A percentile compares a stretch with the other conserved stretches of the same genome.
Conservation (phyloP, 176 grass and related monocot genomes). For the Ananas comosus region DNA sequence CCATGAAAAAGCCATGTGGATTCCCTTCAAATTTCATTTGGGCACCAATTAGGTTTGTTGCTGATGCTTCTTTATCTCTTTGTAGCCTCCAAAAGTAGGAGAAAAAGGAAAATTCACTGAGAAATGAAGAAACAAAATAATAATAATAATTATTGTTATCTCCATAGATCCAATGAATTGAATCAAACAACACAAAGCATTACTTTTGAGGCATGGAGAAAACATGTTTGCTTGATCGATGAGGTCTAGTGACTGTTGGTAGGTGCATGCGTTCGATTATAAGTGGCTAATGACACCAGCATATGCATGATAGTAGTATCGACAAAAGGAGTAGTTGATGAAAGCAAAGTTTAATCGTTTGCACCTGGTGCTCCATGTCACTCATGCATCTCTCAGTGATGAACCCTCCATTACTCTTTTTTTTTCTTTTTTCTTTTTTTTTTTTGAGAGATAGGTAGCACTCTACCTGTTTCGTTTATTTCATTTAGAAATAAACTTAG, state of each 20-base stretch:
- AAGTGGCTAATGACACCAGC: neutral
- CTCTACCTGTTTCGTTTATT: too few species aligned
- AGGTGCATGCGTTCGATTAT: slow-evolving; percentile 11
- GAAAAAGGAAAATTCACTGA: neutral
- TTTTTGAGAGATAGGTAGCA: too few species aligned
- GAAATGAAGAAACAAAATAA: neutral
- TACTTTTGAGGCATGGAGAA: neutral
- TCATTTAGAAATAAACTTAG: too few species aligned
- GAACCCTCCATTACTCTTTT: too few species aligned
- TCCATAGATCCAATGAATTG: neutral
- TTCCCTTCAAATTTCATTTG: slow-evolving; percentile 12
- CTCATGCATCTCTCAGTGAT: too few species aligned
- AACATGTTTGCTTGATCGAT: neutral
- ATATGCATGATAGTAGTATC: slow-evolving; percentile 11
- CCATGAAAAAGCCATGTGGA: slow-evolving; percentile 19
- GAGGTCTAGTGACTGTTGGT: neutral
- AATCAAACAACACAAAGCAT: neutral
- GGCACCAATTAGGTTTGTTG: slow-evolving; percentile 17
- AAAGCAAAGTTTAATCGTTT: too few species aligned
- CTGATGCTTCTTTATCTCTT: slow-evolving; percentile 18
- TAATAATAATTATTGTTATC: neutral
- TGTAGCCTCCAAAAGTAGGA: slow-evolving; percentile 22
- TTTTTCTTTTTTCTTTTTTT: too few species aligned
- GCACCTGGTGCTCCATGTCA: too few species aligned
- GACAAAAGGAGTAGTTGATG: neutral